These are phyloP conservation scores for Trichoderma brevicompactum DNA, from an alignment of 2,329 filamentous ascomycete species.

Conservation along the genomic window DNA sequence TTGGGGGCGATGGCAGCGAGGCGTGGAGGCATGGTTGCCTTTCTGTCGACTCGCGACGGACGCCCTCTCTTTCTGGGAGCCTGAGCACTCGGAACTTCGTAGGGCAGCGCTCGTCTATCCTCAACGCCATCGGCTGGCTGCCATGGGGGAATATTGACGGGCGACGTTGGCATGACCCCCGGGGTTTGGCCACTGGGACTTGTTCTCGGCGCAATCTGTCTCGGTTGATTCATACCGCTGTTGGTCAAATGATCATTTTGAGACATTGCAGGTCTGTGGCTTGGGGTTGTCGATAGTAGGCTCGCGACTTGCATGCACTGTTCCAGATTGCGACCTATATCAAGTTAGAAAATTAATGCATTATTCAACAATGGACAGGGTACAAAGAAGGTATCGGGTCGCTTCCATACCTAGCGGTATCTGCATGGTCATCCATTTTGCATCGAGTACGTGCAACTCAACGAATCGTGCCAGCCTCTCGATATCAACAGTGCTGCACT, in stretches of 20 bases:
- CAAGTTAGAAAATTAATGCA: background rate
- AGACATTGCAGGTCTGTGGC: slow-evolving; percentile 12
- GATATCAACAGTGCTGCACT: slow-evolving; percentile 56
- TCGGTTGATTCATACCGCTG: slow-evolving; percentile 21
- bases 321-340: slow-evolving; percentile 52
- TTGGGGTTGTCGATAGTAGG: slow-evolving; percentile 40
- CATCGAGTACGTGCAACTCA: slow-evolving; percentile 46
- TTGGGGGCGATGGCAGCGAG: slow-evolving; percentile 43
- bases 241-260: slow-evolving; percentile 23
- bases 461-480: slow-evolving; percentile 54
- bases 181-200: slow-evolving; percentile 16
- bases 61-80: slow-evolving; percentile 47
- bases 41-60: slow-evolving; percentile 52
- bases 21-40: slow-evolving; percentile 40
- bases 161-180: slow-evolving; percentile 4
- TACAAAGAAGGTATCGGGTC: background rate
- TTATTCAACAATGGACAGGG: background rate
- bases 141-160: slow-evolving; percentile 35
- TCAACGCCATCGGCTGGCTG: slow-evolving; percentile 31
- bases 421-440: slow-evolving; percentile 55
- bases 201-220: slow-evolving; percentile 12
- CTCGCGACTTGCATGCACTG: slow-evolving; percentile 51
- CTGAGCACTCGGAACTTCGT: slow-evolving; percentile 22
- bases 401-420: slow-evolving; percentile 49
- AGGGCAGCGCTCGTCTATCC: slow-evolving; percentile 21